Evolutionary conservation across 2,329 filamentous ascomycete genomes (phyloP).

Genomic region (Dactylella cylindrospora): DNA sequence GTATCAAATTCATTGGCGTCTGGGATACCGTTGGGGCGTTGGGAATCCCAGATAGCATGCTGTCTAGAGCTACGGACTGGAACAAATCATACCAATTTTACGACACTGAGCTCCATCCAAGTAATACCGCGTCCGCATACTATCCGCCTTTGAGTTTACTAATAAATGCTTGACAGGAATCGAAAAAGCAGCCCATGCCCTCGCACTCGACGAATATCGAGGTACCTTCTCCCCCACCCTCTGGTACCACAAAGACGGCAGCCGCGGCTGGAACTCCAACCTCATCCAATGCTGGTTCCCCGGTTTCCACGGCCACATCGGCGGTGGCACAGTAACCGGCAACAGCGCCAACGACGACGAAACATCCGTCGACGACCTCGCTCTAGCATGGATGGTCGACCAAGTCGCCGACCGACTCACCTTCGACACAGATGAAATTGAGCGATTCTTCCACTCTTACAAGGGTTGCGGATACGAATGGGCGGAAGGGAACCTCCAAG

Average conservation of each 20-base stretch:
- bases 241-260: conserved; percentile 53
- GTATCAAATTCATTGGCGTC: conserved; percentile 57
- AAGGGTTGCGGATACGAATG: conserved; percentile 1
- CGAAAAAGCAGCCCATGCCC: conserved; percentile 62
- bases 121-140: neutral
- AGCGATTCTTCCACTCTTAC: conserved; percentile 5
- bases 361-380: conserved; percentile 20
- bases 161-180: conserved; percentile 52
- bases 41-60: conserved; percentile 53
- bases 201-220: conserved; percentile 62
- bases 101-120: conserved; percentile 55
- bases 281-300: conserved; percentile 56
- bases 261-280: conserved; percentile 9
- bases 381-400: conserved; percentile 28
- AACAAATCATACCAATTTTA: conserved; percentile 49
- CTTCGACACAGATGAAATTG: conserved; percentile 5
- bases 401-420: conserved; percentile 10
- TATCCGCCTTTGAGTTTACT: neutral
- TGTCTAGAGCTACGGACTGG: conserved; percentile 5
- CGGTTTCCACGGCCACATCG: conserved; percentile 56
- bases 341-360: neutral
- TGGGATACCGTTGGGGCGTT: conserved; percentile 59
- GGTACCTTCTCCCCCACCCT: conserved; percentile 60
- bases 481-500: conserved; percentile 12
- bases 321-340: conserved; percentile 50